phyloP scores from a whole-genome alignment of 345 rosid genomes.

The Brassica nigra region DNA sequence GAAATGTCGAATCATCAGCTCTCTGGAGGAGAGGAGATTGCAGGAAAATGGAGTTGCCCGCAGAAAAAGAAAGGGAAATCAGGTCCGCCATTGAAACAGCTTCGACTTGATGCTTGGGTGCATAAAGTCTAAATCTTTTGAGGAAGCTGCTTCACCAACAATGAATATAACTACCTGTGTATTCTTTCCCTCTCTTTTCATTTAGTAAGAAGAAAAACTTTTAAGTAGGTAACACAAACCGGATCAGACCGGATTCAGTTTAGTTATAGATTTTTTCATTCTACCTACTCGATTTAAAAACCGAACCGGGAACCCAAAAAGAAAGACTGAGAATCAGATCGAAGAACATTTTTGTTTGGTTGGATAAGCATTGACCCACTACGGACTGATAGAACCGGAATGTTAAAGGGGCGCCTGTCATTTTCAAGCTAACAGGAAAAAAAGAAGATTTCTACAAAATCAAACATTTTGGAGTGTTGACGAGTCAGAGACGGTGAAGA shows the following conservation, averaged over 20 bases:
- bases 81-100: constrained; percentile 87
- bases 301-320: neutral
- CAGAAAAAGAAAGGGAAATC: constrained; percentile 60
- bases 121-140: constrained; percentile 43
- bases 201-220: neutral
- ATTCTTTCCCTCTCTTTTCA: constrained; percentile 11
- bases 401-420: neutral
- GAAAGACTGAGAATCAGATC: neutral
- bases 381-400: neutral
- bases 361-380: constrained; percentile 7
- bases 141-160: constrained; percentile 10
- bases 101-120: constrained; percentile 76
- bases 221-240: constrained; percentile 11
- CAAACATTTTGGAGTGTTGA: constrained; percentile 5
- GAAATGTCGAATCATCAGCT: constrained; percentile 57
- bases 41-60: constrained; percentile 87
- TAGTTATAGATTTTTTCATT: neutral
- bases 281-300: neutral
- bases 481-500: constrained; percentile 5
- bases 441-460: neutral
- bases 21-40: constrained; percentile 35
- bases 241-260: constrained; percentile 8
- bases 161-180: constrained; percentile 2
- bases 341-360: neutral
- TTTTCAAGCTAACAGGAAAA: neutral